Evolutionary conservation across 257 asterid species (phyloP).

Genomic region (Perilla frutescens): DNA sequence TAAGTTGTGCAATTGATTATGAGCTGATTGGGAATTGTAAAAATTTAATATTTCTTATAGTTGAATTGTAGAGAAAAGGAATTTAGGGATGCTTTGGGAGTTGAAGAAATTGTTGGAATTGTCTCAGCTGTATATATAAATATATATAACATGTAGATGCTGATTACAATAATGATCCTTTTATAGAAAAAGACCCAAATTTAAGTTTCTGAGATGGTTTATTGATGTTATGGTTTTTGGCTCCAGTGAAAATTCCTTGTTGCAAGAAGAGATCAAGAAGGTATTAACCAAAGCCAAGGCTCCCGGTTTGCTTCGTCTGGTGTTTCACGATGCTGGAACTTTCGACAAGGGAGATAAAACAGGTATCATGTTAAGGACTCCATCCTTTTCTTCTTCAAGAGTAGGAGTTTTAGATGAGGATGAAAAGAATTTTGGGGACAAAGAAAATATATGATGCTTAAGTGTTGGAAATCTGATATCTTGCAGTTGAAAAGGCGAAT

Average conservation of each 20-base stretch:
- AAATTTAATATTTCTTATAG: not conserved
- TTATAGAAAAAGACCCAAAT: not conserved
- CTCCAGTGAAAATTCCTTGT: slow-evolving; percentile 51
- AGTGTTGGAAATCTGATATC: not conserved
- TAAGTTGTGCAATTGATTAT: not conserved
- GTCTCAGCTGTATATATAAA: not conserved
- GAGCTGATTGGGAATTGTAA: not conserved
- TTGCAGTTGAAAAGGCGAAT: slow-evolving; percentile 4
- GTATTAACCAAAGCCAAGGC: slow-evolving; percentile 77
- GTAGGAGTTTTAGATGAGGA: not conserved
- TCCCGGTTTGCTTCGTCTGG: slow-evolving; percentile 91
- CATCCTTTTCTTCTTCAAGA: slow-evolving; percentile 9
- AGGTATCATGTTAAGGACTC: slow-evolving; percentile 45
- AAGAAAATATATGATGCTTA: slow-evolving; percentile 11
- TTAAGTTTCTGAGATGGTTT: slow-evolving; percentile 14
- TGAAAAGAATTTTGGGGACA: not conserved
- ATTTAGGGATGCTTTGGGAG: not conserved
- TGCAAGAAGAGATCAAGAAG: slow-evolving; percentile 72
- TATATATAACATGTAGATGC: not conserved
- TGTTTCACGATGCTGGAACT: slow-evolving; percentile 99
- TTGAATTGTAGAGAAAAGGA: not conserved
- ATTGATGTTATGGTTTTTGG: slow-evolving; percentile 32
- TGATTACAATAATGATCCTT: not conserved
- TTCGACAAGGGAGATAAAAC: slow-evolving; percentile 60
- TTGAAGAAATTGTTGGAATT: slow-evolving; percentile 7